Conservation (phyloP, 176 grass and related monocot genomes). For the Panicum miliaceum region DNA sequence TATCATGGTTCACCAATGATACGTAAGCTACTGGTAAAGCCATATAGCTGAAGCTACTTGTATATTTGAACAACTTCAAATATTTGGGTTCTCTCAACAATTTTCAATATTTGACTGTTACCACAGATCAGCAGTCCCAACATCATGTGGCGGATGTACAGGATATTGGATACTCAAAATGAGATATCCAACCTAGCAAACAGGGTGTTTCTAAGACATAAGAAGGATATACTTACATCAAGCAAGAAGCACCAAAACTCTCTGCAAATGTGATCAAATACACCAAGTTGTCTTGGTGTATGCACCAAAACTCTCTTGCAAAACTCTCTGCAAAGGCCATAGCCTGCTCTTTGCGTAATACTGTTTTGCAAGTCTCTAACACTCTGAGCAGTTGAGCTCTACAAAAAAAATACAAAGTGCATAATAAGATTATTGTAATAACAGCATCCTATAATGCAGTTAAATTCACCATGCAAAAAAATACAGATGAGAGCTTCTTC, state of each 20-base stretch:
- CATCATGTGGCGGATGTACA: background rate
- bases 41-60: constrained; percentile 2
- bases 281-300: constrained; percentile 61
- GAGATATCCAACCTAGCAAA: constrained; percentile 20
- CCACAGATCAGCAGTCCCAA: constrained; percentile 8
- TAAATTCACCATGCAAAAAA: constrained; percentile 19
- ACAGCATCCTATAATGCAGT: constrained; percentile 8
- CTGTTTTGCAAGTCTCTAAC: constrained; percentile 82
- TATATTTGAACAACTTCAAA: constrained; percentile 1
- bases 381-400: constrained; percentile 94
- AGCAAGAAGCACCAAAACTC: constrained; percentile 80
- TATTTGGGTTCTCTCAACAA: background rate
- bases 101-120: background rate
- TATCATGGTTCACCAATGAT: constrained; percentile 10
- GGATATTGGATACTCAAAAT: constrained; percentile 3
- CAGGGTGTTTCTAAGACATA: background rate
- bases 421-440: constrained; percentile 11
- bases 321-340: constrained; percentile 99
- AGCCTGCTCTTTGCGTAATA: constrained; percentile 89
- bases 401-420: constrained; percentile 23
- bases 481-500: background rate
- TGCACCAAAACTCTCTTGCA: constrained; percentile 83
- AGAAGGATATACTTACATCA: constrained; percentile 64
- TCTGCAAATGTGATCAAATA: constrained; percentile 78
- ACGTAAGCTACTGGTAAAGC: background rate